These are phyloP conservation scores for Polytrichum formosum DNA, from an alignment of 225 moss, liverwort and hornwort species.

Conservation along the genomic window DNA sequence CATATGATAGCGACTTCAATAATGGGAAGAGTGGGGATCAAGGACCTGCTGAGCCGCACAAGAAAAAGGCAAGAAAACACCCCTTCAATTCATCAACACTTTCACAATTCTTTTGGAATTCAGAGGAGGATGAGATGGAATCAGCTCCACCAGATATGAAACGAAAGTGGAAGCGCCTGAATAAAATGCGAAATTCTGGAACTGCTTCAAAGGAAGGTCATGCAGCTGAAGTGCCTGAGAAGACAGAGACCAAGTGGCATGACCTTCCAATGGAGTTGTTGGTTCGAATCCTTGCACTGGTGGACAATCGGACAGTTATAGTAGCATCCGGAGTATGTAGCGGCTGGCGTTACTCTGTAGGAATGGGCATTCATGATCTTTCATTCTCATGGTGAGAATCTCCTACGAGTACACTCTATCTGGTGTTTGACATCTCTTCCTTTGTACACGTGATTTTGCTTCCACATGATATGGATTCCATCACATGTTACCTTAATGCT, in stretches of 20 bases:
- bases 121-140: slow-evolving; percentile 86
- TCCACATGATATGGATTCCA: too few relatives aligned
- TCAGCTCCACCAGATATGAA: slow-evolving; percentile 71
- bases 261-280: slow-evolving; percentile 88
- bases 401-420: background rate
- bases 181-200: slow-evolving; percentile 45
- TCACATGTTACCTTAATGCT: too few relatives aligned
- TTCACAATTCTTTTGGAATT: slow-evolving; percentile 57
- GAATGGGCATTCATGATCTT: slow-evolving; percentile 73
- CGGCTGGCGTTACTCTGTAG: slow-evolving; percentile 81
- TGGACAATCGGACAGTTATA: slow-evolving; percentile 80
- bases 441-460: too few relatives aligned
- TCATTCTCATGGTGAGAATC: slow-evolving; percentile 78
- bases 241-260: slow-evolving; percentile 63
- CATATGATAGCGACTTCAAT: slow-evolving; percentile 23
- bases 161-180: slow-evolving; percentile 61
- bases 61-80: slow-evolving; percentile 41
- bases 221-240: slow-evolving; percentile 37
- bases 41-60: slow-evolving; percentile 31
- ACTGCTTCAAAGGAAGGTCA: slow-evolving; percentile 19
- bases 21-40: slow-evolving; percentile 25
- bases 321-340: slow-evolving; percentile 77
- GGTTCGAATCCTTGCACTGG: slow-evolving; percentile 68
- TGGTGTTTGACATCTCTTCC: too few relatives aligned
- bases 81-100: slow-evolving; percentile 46